Evolutionary conservation across 164 flowering plant genomes (phyloP), one percentile per base, ranked within the genome.

Genomic region (Vitis labrusca): DNA sequence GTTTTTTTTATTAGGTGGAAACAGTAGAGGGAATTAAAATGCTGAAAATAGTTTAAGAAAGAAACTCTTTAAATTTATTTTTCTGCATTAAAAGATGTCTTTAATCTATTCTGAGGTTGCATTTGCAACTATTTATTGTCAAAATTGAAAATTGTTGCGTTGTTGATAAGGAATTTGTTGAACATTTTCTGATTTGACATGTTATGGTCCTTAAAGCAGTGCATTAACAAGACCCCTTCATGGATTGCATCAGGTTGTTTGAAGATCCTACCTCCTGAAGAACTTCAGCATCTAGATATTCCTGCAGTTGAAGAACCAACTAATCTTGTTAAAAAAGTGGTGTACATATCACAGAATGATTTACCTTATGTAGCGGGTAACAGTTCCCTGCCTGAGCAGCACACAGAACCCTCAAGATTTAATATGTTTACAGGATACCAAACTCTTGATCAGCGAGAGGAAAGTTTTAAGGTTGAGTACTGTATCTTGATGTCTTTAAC

Each of bases 401-500:
- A 64, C 27, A 54, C 59, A 14, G 79, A 80, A 57, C 74, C 69
- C 27, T 65, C 86, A 53, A 80, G 97, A 74, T 92, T 91, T 73
- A 95, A 92, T 74, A 75, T 84, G 65, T 95, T 95, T 72, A 89
- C 98, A 4, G 99, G 99, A 67, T 69, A 83, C 71, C 99, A 92
- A 81, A 85, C 88, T 44, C 61, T 89, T 63, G 73, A 76, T 32
- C 89, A 91, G 72, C 90, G 99, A 78, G 87, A 86, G 69, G 73
- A 77, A 69, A 88, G 91, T 78, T 95, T 86, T 80, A 82, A 90
- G 97, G 98, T 91, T 61, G 55, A 62, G 23, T 65, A 61, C 74
- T 79, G 60, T 62, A 69, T 74, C 54, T 71, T 52, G 10, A 12
- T 73, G 37, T 67, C 50, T 67, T 63, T 16, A 9, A 70, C 27